Evolutionary conservation across 2,329 filamentous ascomycete genomes (phyloP).

Genomic region (Cladosporium sp.): DNA sequence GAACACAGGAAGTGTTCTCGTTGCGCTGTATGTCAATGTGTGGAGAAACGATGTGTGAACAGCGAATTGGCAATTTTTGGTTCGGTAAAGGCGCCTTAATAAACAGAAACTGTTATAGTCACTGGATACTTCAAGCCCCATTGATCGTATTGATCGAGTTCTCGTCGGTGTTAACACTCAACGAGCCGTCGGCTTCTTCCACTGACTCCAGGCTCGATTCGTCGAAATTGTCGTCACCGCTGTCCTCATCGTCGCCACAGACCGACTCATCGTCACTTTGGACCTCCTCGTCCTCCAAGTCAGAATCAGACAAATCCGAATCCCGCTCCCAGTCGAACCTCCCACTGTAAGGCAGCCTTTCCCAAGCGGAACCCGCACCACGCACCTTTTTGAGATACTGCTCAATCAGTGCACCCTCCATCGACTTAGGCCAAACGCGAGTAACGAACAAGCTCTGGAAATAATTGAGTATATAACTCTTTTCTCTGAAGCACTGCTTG

Average conservation of each 20-base stretch:
- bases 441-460: not conserved
- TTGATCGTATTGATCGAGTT: too few species aligned
- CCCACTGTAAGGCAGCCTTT: not conserved
- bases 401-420: not conserved
- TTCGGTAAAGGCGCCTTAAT: too few species aligned
- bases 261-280: not conserved
- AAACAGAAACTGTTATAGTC: too few species aligned
- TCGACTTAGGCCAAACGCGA: not conserved
- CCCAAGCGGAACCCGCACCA: not conserved
- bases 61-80: too few species aligned
- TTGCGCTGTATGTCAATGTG: too few species aligned
- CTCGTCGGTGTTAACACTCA: too few species aligned
- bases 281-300: not conserved
- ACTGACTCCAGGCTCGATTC: not conserved
- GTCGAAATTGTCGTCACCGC: not conserved
- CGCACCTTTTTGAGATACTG: not conserved
- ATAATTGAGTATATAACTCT: constrained; percentile 6
- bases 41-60: too few species aligned
- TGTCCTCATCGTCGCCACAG: not conserved
- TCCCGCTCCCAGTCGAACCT: not conserved
- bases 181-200: not conserved
- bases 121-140: too few species aligned
- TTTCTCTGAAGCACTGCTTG: constrained; percentile 19
- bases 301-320: not conserved
- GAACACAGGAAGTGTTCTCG: not conserved